phyloP scores from a whole-genome alignment of 2,329 filamentous ascomycete species.

The Alternaria sp. region DNA sequence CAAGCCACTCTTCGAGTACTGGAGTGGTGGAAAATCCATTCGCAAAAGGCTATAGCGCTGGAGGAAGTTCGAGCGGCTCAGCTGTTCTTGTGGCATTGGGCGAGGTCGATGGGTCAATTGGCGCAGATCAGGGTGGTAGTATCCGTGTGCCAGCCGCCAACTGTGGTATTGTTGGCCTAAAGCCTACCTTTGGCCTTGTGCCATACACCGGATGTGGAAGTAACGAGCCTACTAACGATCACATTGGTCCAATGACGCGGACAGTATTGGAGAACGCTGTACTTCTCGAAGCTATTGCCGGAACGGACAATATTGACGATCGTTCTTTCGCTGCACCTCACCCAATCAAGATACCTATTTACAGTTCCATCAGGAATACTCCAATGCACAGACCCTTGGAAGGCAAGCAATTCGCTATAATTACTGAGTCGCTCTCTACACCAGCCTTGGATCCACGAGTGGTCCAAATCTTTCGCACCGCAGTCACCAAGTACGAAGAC shows the following conservation, averaged over 20 bases:
- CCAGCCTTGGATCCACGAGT: slow-evolving; percentile 51
- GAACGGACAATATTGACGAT: slow-evolving; percentile 59
- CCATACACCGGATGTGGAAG: slow-evolving; percentile 60
- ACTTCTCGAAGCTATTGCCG: slow-evolving; percentile 55
- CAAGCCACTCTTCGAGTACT: slow-evolving; percentile 43
- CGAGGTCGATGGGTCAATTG: slow-evolving; percentile 54
- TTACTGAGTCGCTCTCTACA: slow-evolving; percentile 35
- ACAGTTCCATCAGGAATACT: slow-evolving; percentile 26
- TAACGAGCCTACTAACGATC: slow-evolving; percentile 60
- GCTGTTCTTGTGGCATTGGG: slow-evolving; percentile 56
- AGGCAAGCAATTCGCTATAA: slow-evolving; percentile 39
- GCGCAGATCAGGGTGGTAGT: slow-evolving; percentile 58
- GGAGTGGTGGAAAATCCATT: slow-evolving; percentile 58
- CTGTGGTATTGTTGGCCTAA: slow-evolving; percentile 54
- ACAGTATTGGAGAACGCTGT: slow-evolving; percentile 53
- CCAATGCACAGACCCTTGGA: slow-evolving; percentile 26
- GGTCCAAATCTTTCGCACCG: slow-evolving; percentile 50
- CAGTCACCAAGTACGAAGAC: slow-evolving; percentile 50
- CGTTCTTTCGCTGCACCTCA: slow-evolving; percentile 41
- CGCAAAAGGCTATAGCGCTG: slow-evolving; percentile 54
- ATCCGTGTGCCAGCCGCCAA: slow-evolving; percentile 54
- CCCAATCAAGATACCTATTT: slow-evolving; percentile 33
- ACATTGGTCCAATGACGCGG: slow-evolving; percentile 55
- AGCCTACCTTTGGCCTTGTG: slow-evolving; percentile 60
- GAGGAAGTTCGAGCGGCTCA: slow-evolving; percentile 59